Base-by-base conservation (phyloP, 495 filamentous ascomycete genomes). In the Lindgomyces ingoldianus region DNA sequence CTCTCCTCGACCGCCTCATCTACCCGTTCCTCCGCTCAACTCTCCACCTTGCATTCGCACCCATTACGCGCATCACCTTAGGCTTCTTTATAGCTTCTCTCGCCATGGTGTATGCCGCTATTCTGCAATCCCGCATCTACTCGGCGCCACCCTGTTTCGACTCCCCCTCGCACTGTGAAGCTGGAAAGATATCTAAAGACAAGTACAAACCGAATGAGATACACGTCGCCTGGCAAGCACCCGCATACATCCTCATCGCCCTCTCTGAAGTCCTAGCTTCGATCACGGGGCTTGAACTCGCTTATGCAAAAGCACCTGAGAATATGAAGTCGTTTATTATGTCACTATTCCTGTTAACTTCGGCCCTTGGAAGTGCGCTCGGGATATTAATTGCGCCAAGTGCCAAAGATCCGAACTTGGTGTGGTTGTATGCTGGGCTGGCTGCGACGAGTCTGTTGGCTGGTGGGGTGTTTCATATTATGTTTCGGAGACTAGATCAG, bases 261-360 rank as follows among this genome's bases (percentile, higher is more conserved):
- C 74, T 90, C 6, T 84, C 84, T 18, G 89, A 90, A 74, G 88
- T 90, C 60, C 79, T 90, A 58, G 86, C 87, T 0, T 84, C 79
- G 44, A 81, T 89, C 65, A 74, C 64, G 60, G 74, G 63, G 26
- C 67, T 68, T n/a, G 84, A 86, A 65, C 89, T 92, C 60, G 90
- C 89, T 8, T 91, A 85, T 73, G 87, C 84, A 66, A 90, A 93
- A 74, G 89, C 90, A 0, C 90, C 90, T 3, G 80, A 78, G 62
- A 90, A 87, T 74, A 90, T 93, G 88, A 73, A 76, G 57, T 64
- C 63, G 29, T 74, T 75, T 29, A 63, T 73, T 29, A 68, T 73
- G 68, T 21, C 44, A 1, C 42, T 73, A 10, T 71, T 71, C 29
- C 29, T 73, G 53, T 41, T 73, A 19, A 73, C 60, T 26, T 27